A percentile compares a stretch with the other conserved stretches of the same genome.
Conservation (phyloP, 2,329 filamentous ascomycete species). For the Nemania sp. region DNA sequence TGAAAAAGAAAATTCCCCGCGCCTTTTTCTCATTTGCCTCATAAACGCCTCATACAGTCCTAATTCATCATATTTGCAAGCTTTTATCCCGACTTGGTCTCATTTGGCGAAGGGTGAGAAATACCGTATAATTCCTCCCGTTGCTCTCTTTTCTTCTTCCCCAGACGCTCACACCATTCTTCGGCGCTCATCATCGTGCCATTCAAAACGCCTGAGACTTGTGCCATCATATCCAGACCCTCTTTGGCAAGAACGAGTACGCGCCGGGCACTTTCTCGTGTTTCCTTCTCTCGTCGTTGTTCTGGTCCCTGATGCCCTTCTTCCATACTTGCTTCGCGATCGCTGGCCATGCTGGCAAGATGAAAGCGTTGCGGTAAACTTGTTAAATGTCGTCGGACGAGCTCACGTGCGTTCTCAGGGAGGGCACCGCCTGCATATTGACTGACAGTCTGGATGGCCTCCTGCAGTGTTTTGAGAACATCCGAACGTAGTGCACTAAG, state of each 20-base stretch:
- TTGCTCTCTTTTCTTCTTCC: slow-evolving; percentile 48
- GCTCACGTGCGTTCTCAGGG: slow-evolving; percentile 80
- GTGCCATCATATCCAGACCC: slow-evolving; percentile 89
- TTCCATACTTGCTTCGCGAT: slow-evolving; percentile 39
- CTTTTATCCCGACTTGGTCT: slow-evolving; percentile 34
- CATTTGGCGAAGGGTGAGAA: slow-evolving; percentile 27
- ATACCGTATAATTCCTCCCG: slow-evolving; percentile 33
- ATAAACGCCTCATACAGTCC: slow-evolving; percentile 4
- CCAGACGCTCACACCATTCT: slow-evolving; percentile 83
- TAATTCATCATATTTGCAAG: background rate
- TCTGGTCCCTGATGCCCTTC: slow-evolving; percentile 46
- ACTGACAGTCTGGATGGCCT: slow-evolving; percentile 81
- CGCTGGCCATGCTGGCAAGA: slow-evolving; percentile 61
- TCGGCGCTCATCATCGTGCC: slow-evolving; percentile 90
- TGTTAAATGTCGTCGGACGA: slow-evolving; percentile 83
- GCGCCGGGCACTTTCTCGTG: slow-evolving; percentile 66
- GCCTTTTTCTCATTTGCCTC: background rate
- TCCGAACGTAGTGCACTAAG: slow-evolving; percentile 71
- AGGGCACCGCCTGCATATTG: slow-evolving; percentile 89
- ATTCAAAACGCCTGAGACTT: slow-evolving; percentile 85
- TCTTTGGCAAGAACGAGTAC: slow-evolving; percentile 87
- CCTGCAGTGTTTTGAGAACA: slow-evolving; percentile 77
- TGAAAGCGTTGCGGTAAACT: slow-evolving; percentile 83
- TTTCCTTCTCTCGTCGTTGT: slow-evolving; percentile 47
- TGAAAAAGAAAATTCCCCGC: background rate